Conservation (phyloP, 371 early-diverging fungal species). For the Syncephalis plumigaleata region DNA sequence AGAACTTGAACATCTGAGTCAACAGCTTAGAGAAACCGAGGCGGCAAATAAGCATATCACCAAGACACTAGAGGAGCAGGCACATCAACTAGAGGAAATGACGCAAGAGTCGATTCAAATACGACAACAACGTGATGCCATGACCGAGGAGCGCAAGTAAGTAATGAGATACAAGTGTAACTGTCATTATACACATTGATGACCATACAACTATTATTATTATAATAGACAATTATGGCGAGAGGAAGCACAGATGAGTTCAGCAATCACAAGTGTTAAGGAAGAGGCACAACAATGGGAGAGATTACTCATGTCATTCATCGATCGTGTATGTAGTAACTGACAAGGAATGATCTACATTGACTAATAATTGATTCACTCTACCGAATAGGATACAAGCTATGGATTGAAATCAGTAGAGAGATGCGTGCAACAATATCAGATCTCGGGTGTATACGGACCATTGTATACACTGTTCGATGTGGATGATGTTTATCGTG, state of each 20-base stretch:
- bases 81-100: not conserved
- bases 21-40: too few species aligned
- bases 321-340: not conserved
- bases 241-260: not conserved
- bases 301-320: slow-evolving; percentile 11
- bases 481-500: slow-evolving; percentile 59
- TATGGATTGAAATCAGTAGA: slow-evolving; percentile 55
- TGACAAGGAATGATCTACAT: slow-evolving; percentile 1
- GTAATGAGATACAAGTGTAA: too few species aligned
- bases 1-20: too few species aligned
- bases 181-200: too few species aligned
- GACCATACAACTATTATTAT: too few species aligned
- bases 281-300: not conserved
- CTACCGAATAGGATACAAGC: slow-evolving; percentile 52
- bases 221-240: too few species aligned
- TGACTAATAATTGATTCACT: slow-evolving; percentile 3
- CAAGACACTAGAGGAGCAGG: not conserved
- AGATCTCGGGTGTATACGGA: slow-evolving; percentile 69
- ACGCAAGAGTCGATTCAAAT: not conserved
- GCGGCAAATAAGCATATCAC: too few species aligned
- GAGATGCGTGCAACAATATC: slow-evolving; percentile 36
- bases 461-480: slow-evolving; percentile 86
- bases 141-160: not conserved
- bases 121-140: not conserved
- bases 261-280: not conserved